Conservation (phyloP, 2,329 filamentous ascomycete species). For the Trematosphaeria pertusa region DNA sequence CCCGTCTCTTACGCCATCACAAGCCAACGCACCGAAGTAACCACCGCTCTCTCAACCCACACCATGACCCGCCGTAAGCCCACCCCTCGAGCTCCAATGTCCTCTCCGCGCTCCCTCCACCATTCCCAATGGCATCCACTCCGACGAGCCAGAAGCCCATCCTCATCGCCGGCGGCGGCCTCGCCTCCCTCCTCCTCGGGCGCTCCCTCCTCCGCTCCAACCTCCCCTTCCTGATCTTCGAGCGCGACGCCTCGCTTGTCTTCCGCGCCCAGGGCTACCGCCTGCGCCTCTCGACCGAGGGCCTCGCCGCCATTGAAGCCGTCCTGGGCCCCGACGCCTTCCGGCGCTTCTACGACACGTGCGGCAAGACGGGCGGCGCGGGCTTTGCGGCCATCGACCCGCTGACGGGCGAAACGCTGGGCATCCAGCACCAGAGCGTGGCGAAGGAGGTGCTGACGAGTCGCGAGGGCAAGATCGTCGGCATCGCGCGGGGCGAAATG, state of each 20-base stretch:
- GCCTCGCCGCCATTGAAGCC: constrained; percentile 66
- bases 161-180: constrained; percentile 48
- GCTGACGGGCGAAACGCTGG: constrained; percentile 57
- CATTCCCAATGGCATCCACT: no score
- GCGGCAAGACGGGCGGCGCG: constrained; percentile 65
- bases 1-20: no score
- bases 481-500: constrained; percentile 70
- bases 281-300: constrained; percentile 63
- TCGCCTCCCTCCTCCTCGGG: constrained; percentile 41
- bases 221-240: constrained; percentile 45
- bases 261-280: constrained; percentile 70
- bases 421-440: constrained; percentile 19
- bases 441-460: constrained; percentile 51
- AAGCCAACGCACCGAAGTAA: no score
- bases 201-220: constrained; percentile 34
- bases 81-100: no score
- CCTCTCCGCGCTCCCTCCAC: no score
- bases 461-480: constrained; percentile 65
- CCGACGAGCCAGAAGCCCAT: constrained; percentile 45
- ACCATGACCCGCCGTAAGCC: no score
- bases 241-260: constrained; percentile 54
- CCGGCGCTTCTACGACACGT: constrained; percentile 64
- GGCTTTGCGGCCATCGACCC: constrained; percentile 62
- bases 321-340: constrained; percentile 60
- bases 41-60: no score